Percentiles rank a stretch among this genome's conserved stretches.
phyloP scores from a whole-genome alignment of 345 rosid species.

The Ceriops zippeliana region DNA sequence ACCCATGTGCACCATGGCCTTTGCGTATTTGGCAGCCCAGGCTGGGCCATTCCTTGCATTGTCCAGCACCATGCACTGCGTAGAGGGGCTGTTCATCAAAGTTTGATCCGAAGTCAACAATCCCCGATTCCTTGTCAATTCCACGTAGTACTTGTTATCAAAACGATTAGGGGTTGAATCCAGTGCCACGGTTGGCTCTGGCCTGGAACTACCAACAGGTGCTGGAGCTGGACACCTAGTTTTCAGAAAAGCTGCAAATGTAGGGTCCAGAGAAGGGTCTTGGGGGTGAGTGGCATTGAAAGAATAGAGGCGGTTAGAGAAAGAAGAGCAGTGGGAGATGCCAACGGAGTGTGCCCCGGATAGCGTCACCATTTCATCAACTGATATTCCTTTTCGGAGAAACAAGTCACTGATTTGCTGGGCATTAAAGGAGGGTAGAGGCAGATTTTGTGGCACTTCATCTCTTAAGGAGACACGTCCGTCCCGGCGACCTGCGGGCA shows the following conservation, averaged over 20 bases:
- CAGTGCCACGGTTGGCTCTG: constrained; percentile 22
- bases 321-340: constrained; percentile 38
- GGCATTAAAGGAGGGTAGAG: constrained; percentile 24
- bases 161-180: constrained; percentile 26
- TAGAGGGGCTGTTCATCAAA: constrained; percentile 23
- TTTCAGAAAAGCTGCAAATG: constrained; percentile 30
- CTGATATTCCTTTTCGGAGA: constrained; percentile 32
- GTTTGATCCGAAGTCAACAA: constrained; percentile 41
- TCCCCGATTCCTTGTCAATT: constrained; percentile 25
- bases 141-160: constrained; percentile 44
- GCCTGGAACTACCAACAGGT: neutral
- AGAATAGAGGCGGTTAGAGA: constrained; percentile 33
- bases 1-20: constrained; percentile 43
- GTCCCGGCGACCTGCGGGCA: constrained; percentile 43
- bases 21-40: constrained; percentile 33
- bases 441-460: constrained; percentile 28
- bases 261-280: constrained; percentile 35
- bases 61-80: constrained; percentile 22
- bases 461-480: constrained; percentile 29
- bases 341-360: constrained; percentile 51
- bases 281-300: constrained; percentile 33
- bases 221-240: constrained; percentile 39
- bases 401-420: constrained; percentile 28
- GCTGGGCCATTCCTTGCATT: constrained; percentile 22
- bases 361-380: constrained; percentile 49